phyloP scores from a whole-genome alignment of 768 basidiomycete species.

The Infundibulicybe gibba region DNA sequence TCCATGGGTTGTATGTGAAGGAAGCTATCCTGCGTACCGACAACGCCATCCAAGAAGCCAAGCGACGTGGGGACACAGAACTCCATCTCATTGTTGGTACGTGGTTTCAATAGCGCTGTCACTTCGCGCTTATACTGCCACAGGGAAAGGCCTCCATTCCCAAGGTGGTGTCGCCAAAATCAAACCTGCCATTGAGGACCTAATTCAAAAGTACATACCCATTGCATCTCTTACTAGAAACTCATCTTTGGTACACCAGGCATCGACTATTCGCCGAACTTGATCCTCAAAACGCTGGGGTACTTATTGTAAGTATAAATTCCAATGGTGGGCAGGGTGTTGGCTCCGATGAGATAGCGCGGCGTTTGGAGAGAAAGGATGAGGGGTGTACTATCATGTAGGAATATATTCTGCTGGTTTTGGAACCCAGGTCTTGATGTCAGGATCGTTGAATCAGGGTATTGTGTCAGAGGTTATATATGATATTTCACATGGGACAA shows the following conservation, averaged over 20 bases:
- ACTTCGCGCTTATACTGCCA: neutral
- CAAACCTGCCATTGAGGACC: slow-evolving; percentile 86
- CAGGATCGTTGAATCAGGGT: too few species aligned
- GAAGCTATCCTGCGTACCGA: slow-evolving; percentile 83
- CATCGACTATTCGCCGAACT: slow-evolving; percentile 68
- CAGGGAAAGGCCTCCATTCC: slow-evolving; percentile 89
- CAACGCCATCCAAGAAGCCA: slow-evolving; percentile 63
- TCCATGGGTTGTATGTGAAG: slow-evolving; percentile 92
- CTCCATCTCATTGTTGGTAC: slow-evolving; percentile 82
- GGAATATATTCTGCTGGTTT: neutral
- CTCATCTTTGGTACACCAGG: slow-evolving; percentile 35
- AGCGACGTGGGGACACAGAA: slow-evolving; percentile 55
- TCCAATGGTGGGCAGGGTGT: slow-evolving; percentile 35
- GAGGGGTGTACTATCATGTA: slow-evolving; percentile 74
- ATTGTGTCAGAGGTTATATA: too few species aligned
- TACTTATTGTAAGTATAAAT: slow-evolving; percentile 74
- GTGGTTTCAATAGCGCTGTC: slow-evolving; percentile 17
- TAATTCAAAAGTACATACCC: slow-evolving; percentile 69
- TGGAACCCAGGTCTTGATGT: too few species aligned
- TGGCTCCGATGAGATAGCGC: slow-evolving; percentile 55
- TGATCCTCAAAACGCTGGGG: slow-evolving; percentile 81
- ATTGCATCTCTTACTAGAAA: neutral
- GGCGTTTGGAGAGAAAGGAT: slow-evolving; percentile 46
- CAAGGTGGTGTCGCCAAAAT: slow-evolving; percentile 74
- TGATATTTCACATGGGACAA: too few species aligned